phyloP scores from a whole-genome alignment of 345 rosid species.

The Brassica rapa region DNA sequence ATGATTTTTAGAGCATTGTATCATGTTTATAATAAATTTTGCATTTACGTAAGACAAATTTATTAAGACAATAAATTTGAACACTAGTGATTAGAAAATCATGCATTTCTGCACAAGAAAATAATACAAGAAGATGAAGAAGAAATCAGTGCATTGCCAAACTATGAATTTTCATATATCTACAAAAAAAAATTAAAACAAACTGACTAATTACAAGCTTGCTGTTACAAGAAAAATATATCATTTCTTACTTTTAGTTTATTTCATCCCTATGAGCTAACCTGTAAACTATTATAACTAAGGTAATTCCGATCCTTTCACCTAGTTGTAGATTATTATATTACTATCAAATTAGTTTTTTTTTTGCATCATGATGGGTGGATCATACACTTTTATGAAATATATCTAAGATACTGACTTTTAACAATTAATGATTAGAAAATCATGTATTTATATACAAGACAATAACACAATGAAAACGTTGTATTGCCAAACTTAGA shows the following conservation, averaged over 20 bases:
- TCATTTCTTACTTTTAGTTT: not conserved
- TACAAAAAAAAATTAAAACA: not conserved
- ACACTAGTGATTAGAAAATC: not conserved
- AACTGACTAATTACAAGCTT: not conserved
- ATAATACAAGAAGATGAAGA: not conserved
- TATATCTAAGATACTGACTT: not conserved
- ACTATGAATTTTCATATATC: slow-evolving; percentile 5
- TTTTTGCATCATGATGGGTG: not conserved
- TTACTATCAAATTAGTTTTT: not conserved
- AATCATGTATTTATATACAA: slow-evolving; percentile 12
- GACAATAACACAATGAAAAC: not conserved
- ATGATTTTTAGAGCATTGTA: not conserved
- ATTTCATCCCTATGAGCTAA: not conserved
- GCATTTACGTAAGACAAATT: not conserved
- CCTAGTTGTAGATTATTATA: not conserved
- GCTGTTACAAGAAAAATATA: slow-evolving; percentile 25
- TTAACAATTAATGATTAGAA: not conserved
- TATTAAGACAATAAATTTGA: not conserved
- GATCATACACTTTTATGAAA: not conserved
- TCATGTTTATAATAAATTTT: not conserved
- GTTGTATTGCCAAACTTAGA: slow-evolving; percentile 6
- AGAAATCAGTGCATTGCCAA: not conserved
- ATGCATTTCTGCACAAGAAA: slow-evolving; percentile 2
- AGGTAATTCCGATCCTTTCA: not conserved
- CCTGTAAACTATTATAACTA: not conserved